Percentiles rank a stretch among this genome's conserved stretches.
These are phyloP conservation scores for Bombardia bombarda DNA, from an alignment of 495 filamentous ascomycete genomes.

Conservation along the genomic window DNA sequence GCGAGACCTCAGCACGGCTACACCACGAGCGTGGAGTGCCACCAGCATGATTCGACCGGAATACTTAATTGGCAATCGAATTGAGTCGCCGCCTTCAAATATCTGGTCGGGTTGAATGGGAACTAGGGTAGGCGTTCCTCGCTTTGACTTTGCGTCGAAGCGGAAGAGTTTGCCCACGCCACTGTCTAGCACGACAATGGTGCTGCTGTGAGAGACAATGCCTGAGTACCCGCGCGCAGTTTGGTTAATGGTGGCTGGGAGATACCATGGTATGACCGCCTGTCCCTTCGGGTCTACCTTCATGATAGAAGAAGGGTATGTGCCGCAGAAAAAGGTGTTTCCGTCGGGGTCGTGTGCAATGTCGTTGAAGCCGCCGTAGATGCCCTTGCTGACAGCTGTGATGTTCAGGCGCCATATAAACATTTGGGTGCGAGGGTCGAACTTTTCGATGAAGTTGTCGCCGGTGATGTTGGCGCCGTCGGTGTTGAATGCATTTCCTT, in stretches of 20 bases:
- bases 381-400: conserved; percentile 15
- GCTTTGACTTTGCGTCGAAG: conserved; percentile 16
- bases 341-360: conserved; percentile 20
- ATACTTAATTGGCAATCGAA: conserved; percentile 24
- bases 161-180: conserved; percentile 14
- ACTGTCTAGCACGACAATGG: conserved; percentile 18
- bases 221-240: conserved; percentile 19
- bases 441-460: conserved; percentile 21
- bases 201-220: conserved; percentile 17
- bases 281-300: conserved; percentile 16
- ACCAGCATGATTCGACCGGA: conserved; percentile 20
- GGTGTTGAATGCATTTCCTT: conserved; percentile 19
- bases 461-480: conserved; percentile 19
- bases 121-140: conserved; percentile 12
- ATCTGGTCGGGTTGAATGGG: conserved; percentile 10
- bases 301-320: conserved; percentile 20
- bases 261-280: conserved; percentile 17
- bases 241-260: conserved; percentile 13
- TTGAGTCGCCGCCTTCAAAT: conserved; percentile 18
- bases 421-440: conserved; percentile 8
- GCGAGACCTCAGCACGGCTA: conserved; percentile 24
- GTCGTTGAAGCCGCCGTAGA: conserved; percentile 26
- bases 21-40: conserved; percentile 18
- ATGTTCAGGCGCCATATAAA: conserved; percentile 23
- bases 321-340: conserved; percentile 23